Evolutionary conservation across 1,139 yeast species (phyloP).

Genomic region (Meyerozyma carpophila): DNA sequence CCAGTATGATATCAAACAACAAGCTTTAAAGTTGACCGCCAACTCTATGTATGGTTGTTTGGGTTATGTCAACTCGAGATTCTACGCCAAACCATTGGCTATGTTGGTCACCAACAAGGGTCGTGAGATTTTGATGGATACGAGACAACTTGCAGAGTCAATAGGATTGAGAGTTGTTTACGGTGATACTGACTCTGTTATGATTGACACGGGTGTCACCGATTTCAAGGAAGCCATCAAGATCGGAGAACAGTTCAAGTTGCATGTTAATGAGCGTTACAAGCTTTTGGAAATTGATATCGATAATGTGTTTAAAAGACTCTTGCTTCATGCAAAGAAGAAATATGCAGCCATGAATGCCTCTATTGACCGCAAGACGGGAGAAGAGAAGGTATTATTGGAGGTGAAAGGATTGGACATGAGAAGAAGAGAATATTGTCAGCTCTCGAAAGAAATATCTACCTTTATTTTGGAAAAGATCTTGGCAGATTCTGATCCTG

Average conservation of each 20-base stretch:
- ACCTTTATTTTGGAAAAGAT: slow-evolving; percentile 68
- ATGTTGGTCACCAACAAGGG: slow-evolving; percentile 95
- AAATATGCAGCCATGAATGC: slow-evolving; percentile 91
- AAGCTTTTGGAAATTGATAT: slow-evolving; percentile 86
- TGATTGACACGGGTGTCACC: slow-evolving; percentile 88
- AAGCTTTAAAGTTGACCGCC: slow-evolving; percentile 93
- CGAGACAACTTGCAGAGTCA: slow-evolving; percentile 87
- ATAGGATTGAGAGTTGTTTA: slow-evolving; percentile 81
- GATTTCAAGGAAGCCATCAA: slow-evolving; percentile 67
- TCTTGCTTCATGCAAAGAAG: slow-evolving; percentile 91
- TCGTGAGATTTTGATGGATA: slow-evolving; percentile 89
- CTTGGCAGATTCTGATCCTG: slow-evolving; percentile 72
- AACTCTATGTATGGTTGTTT: slow-evolving; percentile 99
- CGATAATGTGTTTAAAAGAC: slow-evolving; percentile 84
- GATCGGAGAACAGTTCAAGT: slow-evolving; percentile 82
- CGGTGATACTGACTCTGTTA: slow-evolving; percentile 99
- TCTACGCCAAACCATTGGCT: slow-evolving; percentile 94
- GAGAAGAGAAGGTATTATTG: slow-evolving; percentile 48
- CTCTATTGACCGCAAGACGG: slow-evolving; percentile 42
- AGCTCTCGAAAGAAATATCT: slow-evolving; percentile 83
- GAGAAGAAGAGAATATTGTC: slow-evolving; percentile 96
- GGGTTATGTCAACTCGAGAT: slow-evolving; percentile 87
- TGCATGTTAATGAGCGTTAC: slow-evolving; percentile 83
- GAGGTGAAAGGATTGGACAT: slow-evolving; percentile 97
- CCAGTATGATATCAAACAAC: slow-evolving; percentile 93